phyloP scores from a whole-genome alignment of 169 alveolate species.

The Eimeria sp. region DNA sequence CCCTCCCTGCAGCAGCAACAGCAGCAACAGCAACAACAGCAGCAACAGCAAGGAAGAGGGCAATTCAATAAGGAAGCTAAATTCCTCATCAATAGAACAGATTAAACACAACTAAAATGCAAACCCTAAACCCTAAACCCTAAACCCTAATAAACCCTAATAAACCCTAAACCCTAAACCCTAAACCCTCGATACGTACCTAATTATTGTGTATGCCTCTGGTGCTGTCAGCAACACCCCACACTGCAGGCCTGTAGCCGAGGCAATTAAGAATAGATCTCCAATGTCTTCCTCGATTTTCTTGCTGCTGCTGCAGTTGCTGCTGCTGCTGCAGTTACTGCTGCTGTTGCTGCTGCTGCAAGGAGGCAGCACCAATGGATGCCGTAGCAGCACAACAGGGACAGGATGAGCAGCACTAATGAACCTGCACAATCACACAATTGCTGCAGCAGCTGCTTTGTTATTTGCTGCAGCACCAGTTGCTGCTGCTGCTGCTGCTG shows the following conservation, averaged over 20 bases:
- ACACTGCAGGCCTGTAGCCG: slow-evolving; percentile 42
- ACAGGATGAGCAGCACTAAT: slow-evolving; percentile 26
- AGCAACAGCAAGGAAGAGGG: not conserved
- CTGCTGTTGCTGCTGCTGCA: slow-evolving; percentile 48
- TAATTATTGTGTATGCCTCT: not conserved
- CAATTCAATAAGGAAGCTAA: slow-evolving; percentile 92
- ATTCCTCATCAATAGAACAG: slow-evolving; percentile 94
- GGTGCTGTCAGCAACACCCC: not conserved
- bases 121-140: slow-evolving; percentile 54
- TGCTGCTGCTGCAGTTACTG: slow-evolving; percentile 51
- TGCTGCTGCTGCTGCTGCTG: slow-evolving; percentile 23
- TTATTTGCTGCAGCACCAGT: not conserved
- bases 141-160: slow-evolving; percentile 40
- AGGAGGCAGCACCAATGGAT: slow-evolving; percentile 8
- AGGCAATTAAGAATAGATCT: not conserved
- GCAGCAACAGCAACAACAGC: slow-evolving; percentile 31
- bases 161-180: slow-evolving; percentile 46
- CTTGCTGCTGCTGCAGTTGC: slow-evolving; percentile 53
- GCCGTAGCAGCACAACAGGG: slow-evolving; percentile 46
- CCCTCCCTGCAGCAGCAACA: slow-evolving; percentile 17
- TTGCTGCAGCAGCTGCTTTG: not conserved
- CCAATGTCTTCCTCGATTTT: not conserved
- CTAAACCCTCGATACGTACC: not conserved
- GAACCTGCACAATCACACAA: slow-evolving; percentile 20
- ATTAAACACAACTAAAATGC: slow-evolving; percentile 87